These are phyloP conservation scores for Piper longum DNA, from an alignment of 164 flowering plant genomes.

Conservation along the genomic window DNA sequence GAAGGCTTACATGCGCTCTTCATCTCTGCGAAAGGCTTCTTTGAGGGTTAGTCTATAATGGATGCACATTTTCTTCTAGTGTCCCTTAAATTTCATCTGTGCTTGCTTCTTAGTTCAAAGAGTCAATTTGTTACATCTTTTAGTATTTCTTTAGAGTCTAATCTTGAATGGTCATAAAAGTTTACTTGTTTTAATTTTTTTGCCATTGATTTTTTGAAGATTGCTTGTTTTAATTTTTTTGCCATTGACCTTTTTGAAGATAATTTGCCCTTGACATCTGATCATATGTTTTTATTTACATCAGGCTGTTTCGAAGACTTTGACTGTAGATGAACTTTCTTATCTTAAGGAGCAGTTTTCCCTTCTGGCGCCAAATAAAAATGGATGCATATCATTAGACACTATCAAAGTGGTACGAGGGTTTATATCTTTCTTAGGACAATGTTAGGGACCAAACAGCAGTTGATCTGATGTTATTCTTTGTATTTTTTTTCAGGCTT, in stretches of 20 bases:
- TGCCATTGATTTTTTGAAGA: too few relatives aligned
- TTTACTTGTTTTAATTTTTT: too few relatives aligned
- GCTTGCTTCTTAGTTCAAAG: background rate
- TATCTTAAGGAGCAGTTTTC: slow-evolving; percentile 73
- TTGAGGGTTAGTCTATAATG: slow-evolving; percentile 55
- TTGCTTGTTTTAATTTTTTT: too few relatives aligned
- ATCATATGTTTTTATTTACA: slow-evolving; percentile 4
- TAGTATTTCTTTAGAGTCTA: too few relatives aligned
- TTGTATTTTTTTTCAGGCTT: slow-evolving; percentile 35
- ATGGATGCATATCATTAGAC: slow-evolving; percentile 50
- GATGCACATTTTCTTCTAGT: background rate
- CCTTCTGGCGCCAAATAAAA: slow-evolving; percentile 52
- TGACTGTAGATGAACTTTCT: slow-evolving; percentile 61
- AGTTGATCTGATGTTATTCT: background rate
- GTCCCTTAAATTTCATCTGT: background rate
- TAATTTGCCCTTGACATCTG: background rate
- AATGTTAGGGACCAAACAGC: background rate
- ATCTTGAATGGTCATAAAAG: too few relatives aligned
- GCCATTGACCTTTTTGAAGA: too few relatives aligned
- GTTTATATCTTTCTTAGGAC: background rate
- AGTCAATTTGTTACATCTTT: too few relatives aligned
- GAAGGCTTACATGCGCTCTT: slow-evolving; percentile 77
- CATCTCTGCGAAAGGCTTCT: slow-evolving; percentile 88
- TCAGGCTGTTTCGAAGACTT: slow-evolving; percentile 78
- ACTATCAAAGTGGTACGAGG: slow-evolving; percentile 43